phyloP scores from a whole-genome alignment of 495 filamentous ascomycete species.

The Cudoniella acicularis region DNA sequence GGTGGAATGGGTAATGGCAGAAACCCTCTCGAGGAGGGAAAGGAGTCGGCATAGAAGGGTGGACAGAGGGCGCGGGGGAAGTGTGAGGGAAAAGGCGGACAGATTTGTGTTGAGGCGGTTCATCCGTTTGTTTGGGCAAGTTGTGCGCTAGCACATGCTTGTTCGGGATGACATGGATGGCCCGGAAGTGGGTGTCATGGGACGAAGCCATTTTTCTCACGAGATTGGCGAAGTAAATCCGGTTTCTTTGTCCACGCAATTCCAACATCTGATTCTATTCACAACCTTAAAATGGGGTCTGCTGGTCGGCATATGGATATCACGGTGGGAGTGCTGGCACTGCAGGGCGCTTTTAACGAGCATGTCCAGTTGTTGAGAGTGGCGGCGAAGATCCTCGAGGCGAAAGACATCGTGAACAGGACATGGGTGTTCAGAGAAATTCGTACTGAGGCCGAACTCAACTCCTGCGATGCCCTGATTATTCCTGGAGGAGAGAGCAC shows the following conservation, averaged over 20 bases:
- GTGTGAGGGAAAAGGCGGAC: neutral
- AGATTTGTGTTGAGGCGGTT: constrained; percentile 1
- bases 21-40: constrained; percentile 22
- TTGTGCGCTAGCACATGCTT: neutral
- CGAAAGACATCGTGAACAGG: constrained; percentile 22
- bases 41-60: constrained; percentile 9
- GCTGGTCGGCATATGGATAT: constrained; percentile 1
- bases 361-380: constrained; percentile 73
- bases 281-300: constrained; percentile 10
- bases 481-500: constrained; percentile 95
- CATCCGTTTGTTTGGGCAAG: neutral
- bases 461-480: constrained; percentile 74
- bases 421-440: constrained; percentile 67
- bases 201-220: neutral
- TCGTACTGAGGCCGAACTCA: constrained; percentile 68
- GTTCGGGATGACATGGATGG: neutral
- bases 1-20: neutral
- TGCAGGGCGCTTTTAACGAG: constrained; percentile 92
- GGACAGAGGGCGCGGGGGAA: neutral
- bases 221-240: too few relatives aligned
- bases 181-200: neutral
- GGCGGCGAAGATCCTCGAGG: constrained; percentile 48
- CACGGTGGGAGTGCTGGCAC: constrained; percentile 80
- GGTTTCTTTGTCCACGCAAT: too few relatives aligned
- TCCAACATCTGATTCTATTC: too few relatives aligned